Conservation (phyloP, 75 land plant species). For the Adiantum capillusveneris region DNA sequence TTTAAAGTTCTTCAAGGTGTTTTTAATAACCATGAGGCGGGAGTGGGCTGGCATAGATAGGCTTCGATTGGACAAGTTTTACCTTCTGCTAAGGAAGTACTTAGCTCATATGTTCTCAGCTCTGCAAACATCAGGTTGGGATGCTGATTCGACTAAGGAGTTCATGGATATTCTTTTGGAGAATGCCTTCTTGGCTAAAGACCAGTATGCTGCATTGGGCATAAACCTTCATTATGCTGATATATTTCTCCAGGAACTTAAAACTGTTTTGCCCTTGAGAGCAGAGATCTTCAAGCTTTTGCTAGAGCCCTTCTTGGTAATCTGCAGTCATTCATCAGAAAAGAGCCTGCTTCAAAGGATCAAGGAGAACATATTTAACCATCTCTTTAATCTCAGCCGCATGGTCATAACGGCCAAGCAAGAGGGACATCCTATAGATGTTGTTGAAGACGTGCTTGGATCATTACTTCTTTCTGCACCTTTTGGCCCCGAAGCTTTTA, state of each 20-base stretch:
- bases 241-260: conserved; percentile 55
- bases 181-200: conserved; percentile 33
- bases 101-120: conserved; percentile 34
- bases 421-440: conserved; percentile 17
- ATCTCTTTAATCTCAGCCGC: conserved; percentile 39
- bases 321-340: conserved; percentile 37
- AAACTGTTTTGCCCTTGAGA: conserved; percentile 38
- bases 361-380: conserved; percentile 50
- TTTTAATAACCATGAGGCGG: conserved; percentile 59
- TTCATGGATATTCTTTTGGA: conserved; percentile 42
- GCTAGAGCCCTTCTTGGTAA: conserved; percentile 43
- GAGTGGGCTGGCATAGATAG: conserved; percentile 93
- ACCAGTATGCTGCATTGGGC: conserved; percentile 43
- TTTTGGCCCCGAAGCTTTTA: conserved; percentile 42
- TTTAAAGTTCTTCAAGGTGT: conserved; percentile 37
- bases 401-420: conserved; percentile 22
- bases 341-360: conserved; percentile 58
- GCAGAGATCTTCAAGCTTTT: conserved; percentile 30
- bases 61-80: conserved; percentile 83
- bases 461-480: conserved; percentile 30
- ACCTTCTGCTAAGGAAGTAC: conserved; percentile 55
- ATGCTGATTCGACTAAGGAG: conserved; percentile 16
- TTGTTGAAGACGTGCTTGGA: conserved; percentile 35
- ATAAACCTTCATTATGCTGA: conserved; percentile 62
- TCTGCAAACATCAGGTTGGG: conserved; percentile 43